These are phyloP conservation scores for Gnomoniopsis sp. DNA, from an alignment of 2,329 filamentous ascomycete species.

Conservation along the genomic window DNA sequence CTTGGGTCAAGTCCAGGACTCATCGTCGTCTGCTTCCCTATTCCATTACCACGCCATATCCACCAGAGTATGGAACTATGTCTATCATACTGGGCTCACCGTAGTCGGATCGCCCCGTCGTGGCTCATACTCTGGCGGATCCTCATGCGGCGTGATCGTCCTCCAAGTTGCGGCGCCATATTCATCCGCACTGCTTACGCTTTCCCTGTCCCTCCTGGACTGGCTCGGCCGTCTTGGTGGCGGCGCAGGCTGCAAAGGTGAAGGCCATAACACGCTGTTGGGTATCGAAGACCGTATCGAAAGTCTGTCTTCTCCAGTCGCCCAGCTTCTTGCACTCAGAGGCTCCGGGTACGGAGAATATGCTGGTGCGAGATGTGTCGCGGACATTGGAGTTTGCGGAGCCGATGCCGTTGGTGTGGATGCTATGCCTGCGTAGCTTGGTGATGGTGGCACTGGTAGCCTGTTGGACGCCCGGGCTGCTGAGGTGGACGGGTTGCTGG, in stretches of 20 bases:
- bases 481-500: neutral
- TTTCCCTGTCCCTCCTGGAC: neutral
- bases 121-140: neutral
- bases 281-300: neutral
- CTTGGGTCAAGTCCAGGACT: too few relatives aligned
- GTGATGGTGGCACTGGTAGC: constrained; percentile 1
- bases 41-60: neutral
- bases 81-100: constrained; percentile 3
- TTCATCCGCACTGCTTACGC: neutral
- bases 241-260: constrained; percentile 7
- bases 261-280: constrained; percentile 1
- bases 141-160: constrained; percentile 6
- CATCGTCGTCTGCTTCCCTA: too few relatives aligned
- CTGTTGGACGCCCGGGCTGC: neutral
- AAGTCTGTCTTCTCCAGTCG: constrained; percentile 4
- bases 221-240: neutral
- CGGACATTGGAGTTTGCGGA: neutral
- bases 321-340: constrained; percentile 1
- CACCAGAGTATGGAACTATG: too few relatives aligned
- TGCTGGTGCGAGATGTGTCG: neutral
- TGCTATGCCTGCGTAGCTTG: constrained; percentile 1
- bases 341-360: neutral
- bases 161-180: neutral
- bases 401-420: neutral
- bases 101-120: neutral